These are phyloP conservation scores for Hypoxylon sp. DNA, from an alignment of 2,329 filamentous ascomycete genomes.

Conservation along the genomic window DNA sequence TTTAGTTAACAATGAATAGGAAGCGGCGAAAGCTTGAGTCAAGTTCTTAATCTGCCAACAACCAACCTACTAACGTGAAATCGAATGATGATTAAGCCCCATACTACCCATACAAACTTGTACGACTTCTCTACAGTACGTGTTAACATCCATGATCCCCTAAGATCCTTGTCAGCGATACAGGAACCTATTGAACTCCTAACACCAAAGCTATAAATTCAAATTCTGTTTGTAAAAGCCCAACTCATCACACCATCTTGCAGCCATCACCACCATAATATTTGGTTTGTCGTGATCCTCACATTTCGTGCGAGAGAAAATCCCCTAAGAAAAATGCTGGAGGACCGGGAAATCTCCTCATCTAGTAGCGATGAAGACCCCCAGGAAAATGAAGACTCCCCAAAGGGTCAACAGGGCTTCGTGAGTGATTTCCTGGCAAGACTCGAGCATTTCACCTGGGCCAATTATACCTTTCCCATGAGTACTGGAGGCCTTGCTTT, in stretches of 20 bases:
- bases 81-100: conserved; percentile 35
- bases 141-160: background rate
- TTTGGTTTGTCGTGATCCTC: conserved; percentile 3
- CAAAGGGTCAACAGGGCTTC: conserved; percentile 23
- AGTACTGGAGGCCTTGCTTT: conserved; percentile 62
- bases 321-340: conserved; percentile 23
- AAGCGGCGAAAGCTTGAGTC: conserved; percentile 31
- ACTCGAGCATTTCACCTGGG: conserved; percentile 62
- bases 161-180: conserved; percentile 4
- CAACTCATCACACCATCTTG: conserved; percentile 16
- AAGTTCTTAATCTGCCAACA: conserved; percentile 12
- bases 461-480: conserved; percentile 64
- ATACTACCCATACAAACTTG: background rate
- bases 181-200: conserved; percentile 8
- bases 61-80: conserved; percentile 21
- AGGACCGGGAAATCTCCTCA: conserved; percentile 35
- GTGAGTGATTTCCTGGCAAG: conserved; percentile 45
- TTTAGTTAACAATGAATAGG: conserved; percentile 18
- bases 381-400: conserved; percentile 23
- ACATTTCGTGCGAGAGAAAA: conserved; percentile 4
- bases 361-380: conserved; percentile 37
- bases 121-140: conserved; percentile 16
- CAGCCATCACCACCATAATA: conserved; percentile 13
- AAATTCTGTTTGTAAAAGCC: conserved; percentile 7
- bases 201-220: conserved; percentile 11